Percentiles rank a stretch among this genome's conserved stretches.
phyloP scores from a whole-genome alignment of 2,329 filamentous ascomycete species.

The Pyricularia sp. region DNA sequence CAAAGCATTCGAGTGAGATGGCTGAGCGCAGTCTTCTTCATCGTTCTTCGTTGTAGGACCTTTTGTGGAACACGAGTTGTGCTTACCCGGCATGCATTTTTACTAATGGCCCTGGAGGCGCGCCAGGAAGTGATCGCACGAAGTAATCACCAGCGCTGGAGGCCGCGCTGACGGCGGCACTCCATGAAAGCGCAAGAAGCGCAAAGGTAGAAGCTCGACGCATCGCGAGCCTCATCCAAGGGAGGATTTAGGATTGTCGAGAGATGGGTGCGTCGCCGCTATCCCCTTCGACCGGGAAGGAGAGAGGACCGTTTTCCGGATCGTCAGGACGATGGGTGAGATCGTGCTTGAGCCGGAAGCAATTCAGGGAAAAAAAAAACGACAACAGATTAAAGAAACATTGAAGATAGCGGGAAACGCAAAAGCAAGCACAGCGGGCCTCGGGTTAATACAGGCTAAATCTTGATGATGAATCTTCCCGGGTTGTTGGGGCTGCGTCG shows the following conservation, averaged over 20 bases:
- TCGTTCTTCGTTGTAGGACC: neutral
- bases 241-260: constrained; percentile 1
- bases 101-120: constrained; percentile 66
- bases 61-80: neutral
- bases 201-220: constrained; percentile 15
- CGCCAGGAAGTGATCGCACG: constrained; percentile 75
- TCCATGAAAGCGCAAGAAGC: constrained; percentile 32
- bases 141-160: constrained; percentile 76
- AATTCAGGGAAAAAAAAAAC: neutral
- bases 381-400: neutral
- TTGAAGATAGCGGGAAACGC: neutral
- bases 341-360: neutral
- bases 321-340: neutral
- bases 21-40: neutral
- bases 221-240: constrained; percentile 8
- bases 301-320: neutral
- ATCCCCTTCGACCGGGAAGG: neutral
- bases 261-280: neutral
- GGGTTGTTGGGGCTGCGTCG: neutral
- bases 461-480: neutral
- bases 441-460: neutral
- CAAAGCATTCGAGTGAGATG: neutral
- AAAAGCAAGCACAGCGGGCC: neutral
- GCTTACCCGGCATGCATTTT: constrained; percentile 98
- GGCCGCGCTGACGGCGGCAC: constrained; percentile 26